phyloP scores from a whole-genome alignment of 1,139 yeast species.

The Suhomyces yuchorum region DNA sequence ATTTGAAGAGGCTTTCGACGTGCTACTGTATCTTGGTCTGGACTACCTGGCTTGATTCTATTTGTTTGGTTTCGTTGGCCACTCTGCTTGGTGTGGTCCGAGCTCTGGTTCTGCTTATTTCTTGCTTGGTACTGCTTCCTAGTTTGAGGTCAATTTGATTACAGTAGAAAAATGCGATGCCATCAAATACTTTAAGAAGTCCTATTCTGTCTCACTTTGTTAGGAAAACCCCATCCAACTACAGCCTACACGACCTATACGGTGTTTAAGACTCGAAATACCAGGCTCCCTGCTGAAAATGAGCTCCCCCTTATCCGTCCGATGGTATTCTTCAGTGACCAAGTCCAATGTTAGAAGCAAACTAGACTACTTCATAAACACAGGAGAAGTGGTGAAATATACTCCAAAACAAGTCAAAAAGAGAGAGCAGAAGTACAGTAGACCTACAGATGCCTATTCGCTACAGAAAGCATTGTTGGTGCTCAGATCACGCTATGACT shows the following conservation, averaged over 20 bases:
- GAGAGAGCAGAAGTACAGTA: slow-evolving; percentile 6
- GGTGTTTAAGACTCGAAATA: neutral
- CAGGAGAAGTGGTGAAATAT: slow-evolving; percentile 29
- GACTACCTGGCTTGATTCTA: neutral
- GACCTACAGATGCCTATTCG: slow-evolving; percentile 15
- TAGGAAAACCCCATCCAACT: neutral
- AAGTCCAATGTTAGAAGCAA: slow-evolving; percentile 27
- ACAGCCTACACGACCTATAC: neutral
- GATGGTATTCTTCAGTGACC: slow-evolving; percentile 1
- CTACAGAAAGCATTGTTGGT: slow-evolving; percentile 29
- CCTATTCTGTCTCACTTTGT: neutral
- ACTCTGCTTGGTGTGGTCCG: neutral
- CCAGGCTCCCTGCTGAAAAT: neutral
- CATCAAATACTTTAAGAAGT: no score
- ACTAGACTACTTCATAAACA: slow-evolving; percentile 29
- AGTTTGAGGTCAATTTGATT: neutral
- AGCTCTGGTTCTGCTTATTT: neutral
- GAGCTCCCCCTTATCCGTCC: neutral
- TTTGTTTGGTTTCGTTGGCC: neutral
- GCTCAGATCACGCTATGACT: slow-evolving; percentile 26
- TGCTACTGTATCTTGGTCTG: neutral
- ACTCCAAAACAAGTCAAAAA: slow-evolving; percentile 21
- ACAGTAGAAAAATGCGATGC: slow-evolving; percentile 7
- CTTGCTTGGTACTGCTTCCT: neutral
- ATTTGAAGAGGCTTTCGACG: neutral